A percentile compares a stretch with the other conserved stretches of the same genome.
Conservation (phyloP, 305 asterid genomes). For the Withania somnifera region DNA sequence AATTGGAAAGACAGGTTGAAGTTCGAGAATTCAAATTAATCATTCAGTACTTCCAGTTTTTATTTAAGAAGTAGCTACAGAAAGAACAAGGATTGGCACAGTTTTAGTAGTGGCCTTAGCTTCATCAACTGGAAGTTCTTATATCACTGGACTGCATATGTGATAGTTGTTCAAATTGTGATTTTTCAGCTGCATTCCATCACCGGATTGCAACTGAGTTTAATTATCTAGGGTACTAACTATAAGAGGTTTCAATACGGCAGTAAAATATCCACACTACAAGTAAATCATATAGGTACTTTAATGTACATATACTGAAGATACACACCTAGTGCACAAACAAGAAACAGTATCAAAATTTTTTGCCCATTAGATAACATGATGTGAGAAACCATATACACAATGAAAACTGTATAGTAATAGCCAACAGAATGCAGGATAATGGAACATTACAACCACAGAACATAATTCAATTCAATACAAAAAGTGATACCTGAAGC, state of each 20-base stretch:
- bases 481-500: conserved; percentile 42
- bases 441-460: background rate
- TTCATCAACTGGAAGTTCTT: background rate
- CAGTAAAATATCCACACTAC: background rate
- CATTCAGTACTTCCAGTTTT: background rate
- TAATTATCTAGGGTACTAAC: background rate
- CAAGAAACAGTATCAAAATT: background rate
- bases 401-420: background rate
- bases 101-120: background rate
- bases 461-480: background rate
- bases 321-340: background rate
- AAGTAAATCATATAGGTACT: background rate
- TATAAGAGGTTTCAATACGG: background rate
- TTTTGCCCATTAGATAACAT: background rate
- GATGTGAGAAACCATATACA: background rate
- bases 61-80: background rate
- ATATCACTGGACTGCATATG: no score
- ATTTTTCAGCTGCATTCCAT: background rate
- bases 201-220: background rate
- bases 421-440: background rate
- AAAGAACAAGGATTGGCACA: background rate
- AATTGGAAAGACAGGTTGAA: background rate
- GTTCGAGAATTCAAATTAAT: background rate
- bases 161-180: background rate
- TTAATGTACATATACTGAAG: background rate